These are phyloP conservation scores for Mangifera indica DNA, from an alignment of 345 rosid species.

Conservation along the genomic window DNA sequence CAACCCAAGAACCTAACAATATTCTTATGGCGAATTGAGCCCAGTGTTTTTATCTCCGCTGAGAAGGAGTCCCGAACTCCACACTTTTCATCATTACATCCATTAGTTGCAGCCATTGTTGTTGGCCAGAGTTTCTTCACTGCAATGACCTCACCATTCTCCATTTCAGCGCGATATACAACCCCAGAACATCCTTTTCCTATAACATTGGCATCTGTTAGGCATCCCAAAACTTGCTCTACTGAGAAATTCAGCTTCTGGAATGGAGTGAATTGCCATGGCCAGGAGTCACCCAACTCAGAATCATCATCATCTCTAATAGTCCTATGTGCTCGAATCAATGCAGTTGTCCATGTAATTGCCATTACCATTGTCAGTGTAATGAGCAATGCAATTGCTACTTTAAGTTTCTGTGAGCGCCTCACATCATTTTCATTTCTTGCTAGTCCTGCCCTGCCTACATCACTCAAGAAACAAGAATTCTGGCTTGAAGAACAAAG, in stretches of 20 bases:
- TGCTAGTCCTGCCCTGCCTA: constrained; percentile 33
- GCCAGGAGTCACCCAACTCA: constrained; percentile 81
- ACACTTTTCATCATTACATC: constrained; percentile 46
- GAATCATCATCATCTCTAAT: constrained; percentile 58
- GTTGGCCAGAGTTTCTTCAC: constrained; percentile 95
- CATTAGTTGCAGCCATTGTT: constrained; percentile 39
- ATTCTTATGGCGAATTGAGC: constrained; percentile 93
- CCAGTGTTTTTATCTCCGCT: constrained; percentile 83
- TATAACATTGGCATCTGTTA: constrained; percentile 76
- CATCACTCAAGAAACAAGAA: constrained; percentile 56
- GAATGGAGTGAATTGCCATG: constrained; percentile 96
- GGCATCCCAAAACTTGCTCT: constrained; percentile 74
- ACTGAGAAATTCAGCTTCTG: constrained; percentile 89
- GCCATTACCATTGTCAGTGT: constrained; percentile 64
- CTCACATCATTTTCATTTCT: constrained; percentile 28
- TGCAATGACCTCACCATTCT: constrained; percentile 77
- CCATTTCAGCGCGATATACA: constrained; percentile 90
- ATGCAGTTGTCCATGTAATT: constrained; percentile 66
- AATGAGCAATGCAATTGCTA: constrained; percentile 72
- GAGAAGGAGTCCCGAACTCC: constrained; percentile 89
- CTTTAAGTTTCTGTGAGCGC: constrained; percentile 57
- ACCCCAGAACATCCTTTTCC: constrained; percentile 94
- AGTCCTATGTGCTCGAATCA: constrained; percentile 52
- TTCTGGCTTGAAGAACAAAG: constrained; percentile 62
- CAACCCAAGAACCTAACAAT: constrained; percentile 90